A percentile compares a stretch with the other conserved stretches of the same genome.
Evolutionary conservation across 164 flowering plant species (phyloP).

Genomic region (Houttuynia cordata): DNA sequence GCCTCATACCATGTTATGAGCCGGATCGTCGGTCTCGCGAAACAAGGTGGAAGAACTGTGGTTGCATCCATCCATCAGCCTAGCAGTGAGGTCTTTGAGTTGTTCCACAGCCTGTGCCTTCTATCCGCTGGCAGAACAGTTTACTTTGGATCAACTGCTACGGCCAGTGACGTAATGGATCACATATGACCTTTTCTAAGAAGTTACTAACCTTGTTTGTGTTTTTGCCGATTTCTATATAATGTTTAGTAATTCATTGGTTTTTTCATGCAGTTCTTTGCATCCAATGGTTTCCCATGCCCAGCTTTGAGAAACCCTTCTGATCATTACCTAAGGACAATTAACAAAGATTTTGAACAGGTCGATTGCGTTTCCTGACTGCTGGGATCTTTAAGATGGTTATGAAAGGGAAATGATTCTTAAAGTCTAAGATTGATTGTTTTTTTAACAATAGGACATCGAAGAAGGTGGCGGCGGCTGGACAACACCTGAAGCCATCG

Average conservation of each 20-base stretch:
- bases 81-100: constrained; percentile 46
- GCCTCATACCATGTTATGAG: constrained; percentile 45
- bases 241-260: neutral
- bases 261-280: constrained; percentile 37
- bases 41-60: constrained; percentile 31
- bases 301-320: constrained; percentile 63
- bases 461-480: constrained; percentile 23
- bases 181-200: neutral
- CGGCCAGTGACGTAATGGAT: constrained; percentile 26
- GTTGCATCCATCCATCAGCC: constrained; percentile 72
- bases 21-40: constrained; percentile 17
- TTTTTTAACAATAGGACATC: constrained; percentile 12
- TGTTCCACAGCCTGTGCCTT: constrained; percentile 45
- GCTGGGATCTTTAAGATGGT: too few relatives aligned
- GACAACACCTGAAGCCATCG: constrained; percentile 30
- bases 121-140: constrained; percentile 52
- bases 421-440: neutral
- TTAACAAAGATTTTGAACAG: constrained; percentile 64
- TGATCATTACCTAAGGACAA: constrained; percentile 62
- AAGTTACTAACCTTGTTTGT: too few relatives aligned
- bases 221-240: neutral
- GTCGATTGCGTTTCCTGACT: too few relatives aligned
- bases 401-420: too few relatives aligned
- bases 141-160: constrained; percentile 43
- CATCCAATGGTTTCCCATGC: constrained; percentile 60